A percentile compares a stretch with the other conserved stretches of the same genome.
These are phyloP conservation scores for Xanthoconium separans DNA, from an alignment of 1,284 basidiomycete genomes.

Conservation along the genomic window DNA sequence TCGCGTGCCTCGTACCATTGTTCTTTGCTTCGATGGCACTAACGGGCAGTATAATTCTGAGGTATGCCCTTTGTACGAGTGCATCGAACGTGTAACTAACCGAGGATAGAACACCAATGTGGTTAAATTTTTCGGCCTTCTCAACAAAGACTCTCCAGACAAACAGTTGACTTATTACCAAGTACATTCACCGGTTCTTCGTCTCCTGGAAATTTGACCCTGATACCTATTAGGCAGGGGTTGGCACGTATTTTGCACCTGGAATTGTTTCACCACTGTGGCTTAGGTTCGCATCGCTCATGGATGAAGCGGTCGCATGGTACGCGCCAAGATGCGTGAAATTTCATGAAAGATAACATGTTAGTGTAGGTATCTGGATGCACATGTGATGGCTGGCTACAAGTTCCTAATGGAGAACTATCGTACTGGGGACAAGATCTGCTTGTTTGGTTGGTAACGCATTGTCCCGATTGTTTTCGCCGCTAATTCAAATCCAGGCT, in stretches of 20 bases:
- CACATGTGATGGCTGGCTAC: constrained; percentile 64
- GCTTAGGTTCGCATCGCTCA: constrained; percentile 45
- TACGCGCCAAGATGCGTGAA: constrained; percentile 28
- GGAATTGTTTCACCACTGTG: constrained; percentile 54
- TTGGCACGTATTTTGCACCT: constrained; percentile 61
- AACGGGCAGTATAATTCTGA: constrained; percentile 43
- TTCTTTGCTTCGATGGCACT: constrained; percentile 69
- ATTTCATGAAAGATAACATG: background rate
- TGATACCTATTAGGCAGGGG: constrained; percentile 45
- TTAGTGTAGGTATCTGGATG: constrained; percentile 51
- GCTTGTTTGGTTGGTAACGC: constrained; percentile 52
- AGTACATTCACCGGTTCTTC: constrained; percentile 31
- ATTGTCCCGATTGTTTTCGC: background rate
- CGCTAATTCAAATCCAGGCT: constrained; percentile 42
- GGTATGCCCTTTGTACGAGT: constrained; percentile 25
- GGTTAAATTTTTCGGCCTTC: constrained; percentile 61
- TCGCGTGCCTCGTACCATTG: constrained; percentile 40
- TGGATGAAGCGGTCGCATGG: constrained; percentile 64
- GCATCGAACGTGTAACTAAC: background rate
- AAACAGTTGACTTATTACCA: constrained; percentile 71
- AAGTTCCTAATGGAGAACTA: constrained; percentile 70
- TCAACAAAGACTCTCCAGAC: constrained; percentile 55
- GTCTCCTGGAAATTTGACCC: background rate
- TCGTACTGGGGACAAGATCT: constrained; percentile 56
- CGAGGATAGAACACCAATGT: constrained; percentile 65